Percentiles rank a stretch among this genome's conserved stretches.
Conservation (phyloP, 306 rosid genomes). For the Dalbergia oliveri region DNA sequence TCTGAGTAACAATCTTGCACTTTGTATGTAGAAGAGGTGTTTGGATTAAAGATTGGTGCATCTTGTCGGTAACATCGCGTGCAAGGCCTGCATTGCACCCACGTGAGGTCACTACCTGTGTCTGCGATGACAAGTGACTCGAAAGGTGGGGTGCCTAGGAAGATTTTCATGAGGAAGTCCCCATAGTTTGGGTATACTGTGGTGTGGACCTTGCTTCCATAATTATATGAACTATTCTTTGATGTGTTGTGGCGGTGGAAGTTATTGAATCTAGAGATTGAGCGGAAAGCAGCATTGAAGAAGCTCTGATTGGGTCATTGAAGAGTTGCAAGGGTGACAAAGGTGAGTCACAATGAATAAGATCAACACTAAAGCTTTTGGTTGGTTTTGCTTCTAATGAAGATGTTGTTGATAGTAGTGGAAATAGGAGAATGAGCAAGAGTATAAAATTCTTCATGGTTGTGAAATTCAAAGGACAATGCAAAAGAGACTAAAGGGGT, state of each 20-base stretch:
- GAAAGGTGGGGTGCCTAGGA: not conserved
- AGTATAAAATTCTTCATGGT: no score
- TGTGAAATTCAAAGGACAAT: no score
- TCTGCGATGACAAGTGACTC: constrained; percentile 12
- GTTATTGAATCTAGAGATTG: not conserved
- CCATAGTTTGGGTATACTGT: not conserved
- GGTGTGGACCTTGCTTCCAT: not conserved
- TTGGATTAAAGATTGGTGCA: not conserved
- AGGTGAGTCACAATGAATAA: constrained; percentile 27
- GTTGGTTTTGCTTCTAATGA: not conserved
- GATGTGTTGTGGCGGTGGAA: not conserved
- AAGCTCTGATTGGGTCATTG: not conserved
- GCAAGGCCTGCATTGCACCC: constrained; percentile 30
- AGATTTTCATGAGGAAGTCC: constrained; percentile 16
- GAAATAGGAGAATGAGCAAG: no score
- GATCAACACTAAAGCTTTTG: not conserved
- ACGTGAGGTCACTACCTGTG: constrained; percentile 25
- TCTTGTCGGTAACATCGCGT: not conserved
- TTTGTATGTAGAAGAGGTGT: not conserved
- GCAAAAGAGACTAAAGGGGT: no score
- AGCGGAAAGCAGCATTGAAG: not conserved
- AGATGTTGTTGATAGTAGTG: no score
- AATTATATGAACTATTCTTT: no score
- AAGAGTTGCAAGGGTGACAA: constrained; percentile 9
- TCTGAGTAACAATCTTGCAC: not conserved